Evolutionary conservation across 23 red algal genomes (phyloP).

Genomic region (Agarophyton chilense): DNA sequence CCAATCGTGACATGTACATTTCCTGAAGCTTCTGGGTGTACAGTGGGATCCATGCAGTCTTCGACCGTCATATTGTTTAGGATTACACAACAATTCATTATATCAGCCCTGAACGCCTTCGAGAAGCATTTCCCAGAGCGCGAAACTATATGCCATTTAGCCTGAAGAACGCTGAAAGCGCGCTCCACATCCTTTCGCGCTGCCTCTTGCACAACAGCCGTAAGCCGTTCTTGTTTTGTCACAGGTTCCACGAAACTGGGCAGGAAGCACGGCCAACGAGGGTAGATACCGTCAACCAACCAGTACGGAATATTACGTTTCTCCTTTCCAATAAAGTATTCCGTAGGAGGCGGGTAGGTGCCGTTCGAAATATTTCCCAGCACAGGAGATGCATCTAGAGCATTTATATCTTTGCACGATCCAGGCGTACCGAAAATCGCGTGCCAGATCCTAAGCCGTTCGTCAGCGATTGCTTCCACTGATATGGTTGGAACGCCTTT

Average conservation of each 20-base stretch:
- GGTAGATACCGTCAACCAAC: constrained; percentile 42
- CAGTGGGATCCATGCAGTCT: no score
- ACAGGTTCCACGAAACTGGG: not conserved
- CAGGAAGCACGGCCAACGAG: constrained; percentile 11
- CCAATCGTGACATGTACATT: no score
- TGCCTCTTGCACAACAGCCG: constrained; percentile 17
- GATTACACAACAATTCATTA: constrained; percentile 18
- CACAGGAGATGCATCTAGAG: constrained; percentile 29
- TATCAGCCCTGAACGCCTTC: not conserved
- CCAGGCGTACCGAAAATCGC: constrained; percentile 33
- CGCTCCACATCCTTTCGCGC: constrained; percentile 55
- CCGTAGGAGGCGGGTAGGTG: not conserved
- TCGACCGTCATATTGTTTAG: constrained; percentile 42
- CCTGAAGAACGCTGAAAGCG: constrained; percentile 46
- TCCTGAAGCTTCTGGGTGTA: no score
- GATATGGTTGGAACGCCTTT: constrained; percentile 7
- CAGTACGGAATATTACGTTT: constrained; percentile 26
- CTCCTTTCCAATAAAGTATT: not conserved
- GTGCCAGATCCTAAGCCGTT: constrained; percentile 64
- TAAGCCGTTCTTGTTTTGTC: not conserved
- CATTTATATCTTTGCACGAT: constrained; percentile 46
- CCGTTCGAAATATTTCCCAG: not conserved
- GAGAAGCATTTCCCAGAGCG: not conserved
- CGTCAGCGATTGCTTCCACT: constrained; percentile 43
- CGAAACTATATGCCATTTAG: constrained; percentile 16